A percentile compares a stretch with the other conserved stretches of the same genome.
These are phyloP conservation scores for Omphalotus olearius DNA, from an alignment of 1,284 basidiomycete species.

Conservation along the genomic window DNA sequence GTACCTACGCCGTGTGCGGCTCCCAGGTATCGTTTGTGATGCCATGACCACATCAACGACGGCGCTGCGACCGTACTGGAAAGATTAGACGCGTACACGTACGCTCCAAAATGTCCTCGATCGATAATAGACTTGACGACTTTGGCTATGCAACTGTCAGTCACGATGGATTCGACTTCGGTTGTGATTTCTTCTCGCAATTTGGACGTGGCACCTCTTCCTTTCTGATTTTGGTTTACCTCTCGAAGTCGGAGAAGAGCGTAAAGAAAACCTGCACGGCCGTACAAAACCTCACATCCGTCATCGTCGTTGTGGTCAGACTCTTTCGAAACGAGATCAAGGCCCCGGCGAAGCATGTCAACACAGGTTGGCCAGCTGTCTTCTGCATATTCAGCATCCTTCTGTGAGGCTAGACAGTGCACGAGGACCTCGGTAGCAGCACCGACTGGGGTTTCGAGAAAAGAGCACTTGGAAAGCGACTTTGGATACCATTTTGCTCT, in stretches of 20 bases:
- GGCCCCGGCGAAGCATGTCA: neutral
- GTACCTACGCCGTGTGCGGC: constrained; percentile 52
- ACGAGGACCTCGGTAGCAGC: constrained; percentile 29
- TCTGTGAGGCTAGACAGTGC: constrained; percentile 3
- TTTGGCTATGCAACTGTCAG: constrained; percentile 18
- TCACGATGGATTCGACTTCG: neutral
- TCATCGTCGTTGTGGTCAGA: constrained; percentile 20
- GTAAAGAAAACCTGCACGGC: constrained; percentile 52
- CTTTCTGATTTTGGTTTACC: neutral
- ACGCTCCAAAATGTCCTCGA: constrained; percentile 40
- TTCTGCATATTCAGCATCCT: neutral
- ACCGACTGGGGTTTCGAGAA: constrained; percentile 36
- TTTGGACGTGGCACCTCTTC: neutral
- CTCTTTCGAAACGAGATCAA: constrained; percentile 3
- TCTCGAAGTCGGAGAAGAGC: constrained; percentile 39
- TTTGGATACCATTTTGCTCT: constrained; percentile 4
- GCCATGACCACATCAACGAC: constrained; percentile 56
- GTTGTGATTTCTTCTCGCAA: neutral
- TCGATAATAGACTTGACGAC: constrained; percentile 43
- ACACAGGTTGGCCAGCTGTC: neutral
- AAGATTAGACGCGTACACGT: constrained; percentile 26
- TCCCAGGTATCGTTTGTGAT: constrained; percentile 48
- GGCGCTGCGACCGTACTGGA: constrained; percentile 21
- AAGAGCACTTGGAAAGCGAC: constrained; percentile 26
- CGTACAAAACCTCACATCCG: constrained; percentile 53